phyloP scores from a whole-genome alignment of 495 filamentous ascomycete genomes.

The Xylaria longipes region DNA sequence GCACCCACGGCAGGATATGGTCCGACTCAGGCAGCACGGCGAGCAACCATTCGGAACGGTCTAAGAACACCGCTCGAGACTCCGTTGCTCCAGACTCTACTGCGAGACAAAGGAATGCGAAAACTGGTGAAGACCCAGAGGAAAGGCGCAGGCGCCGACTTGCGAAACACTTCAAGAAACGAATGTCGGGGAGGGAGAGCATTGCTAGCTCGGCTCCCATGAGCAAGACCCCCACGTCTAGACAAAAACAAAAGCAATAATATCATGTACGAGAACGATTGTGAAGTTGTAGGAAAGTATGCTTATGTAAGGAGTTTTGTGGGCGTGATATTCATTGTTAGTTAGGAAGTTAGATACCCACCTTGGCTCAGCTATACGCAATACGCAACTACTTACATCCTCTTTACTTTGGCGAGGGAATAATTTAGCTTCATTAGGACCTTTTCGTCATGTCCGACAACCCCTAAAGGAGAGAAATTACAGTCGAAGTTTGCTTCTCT shows the following conservation, averaged over 20 bases:
- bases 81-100: slow-evolving; percentile 24
- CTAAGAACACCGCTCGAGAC: slow-evolving; percentile 5
- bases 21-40: slow-evolving; percentile 21
- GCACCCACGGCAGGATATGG: not conserved
- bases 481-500: not conserved
- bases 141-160: slow-evolving; percentile 26
- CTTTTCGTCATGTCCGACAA: too few relatives aligned
- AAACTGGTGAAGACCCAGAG: slow-evolving; percentile 21
- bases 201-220: slow-evolving; percentile 32
- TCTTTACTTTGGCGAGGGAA: not conserved
- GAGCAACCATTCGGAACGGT: slow-evolving; percentile 13
- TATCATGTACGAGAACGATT: not conserved
- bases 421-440: not conserved
- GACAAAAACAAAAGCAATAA: slow-evolving; percentile 27
- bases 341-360: slow-evolving; percentile 11
- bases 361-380: not conserved
- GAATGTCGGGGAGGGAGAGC: slow-evolving; percentile 23
- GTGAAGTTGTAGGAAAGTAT: not conserved
- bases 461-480: too few relatives aligned
- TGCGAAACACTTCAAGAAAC: slow-evolving; percentile 27
- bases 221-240: slow-evolving; percentile 33
- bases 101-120: slow-evolving; percentile 3
- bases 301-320: slow-evolving; percentile 1
- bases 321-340: not conserved
- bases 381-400: not conserved